Percentiles rank a stretch among this genome's conserved stretches.
These are phyloP conservation scores for Ilex aquifolium DNA, from an alignment of 257 asterid species.

Conservation along the genomic window DNA sequence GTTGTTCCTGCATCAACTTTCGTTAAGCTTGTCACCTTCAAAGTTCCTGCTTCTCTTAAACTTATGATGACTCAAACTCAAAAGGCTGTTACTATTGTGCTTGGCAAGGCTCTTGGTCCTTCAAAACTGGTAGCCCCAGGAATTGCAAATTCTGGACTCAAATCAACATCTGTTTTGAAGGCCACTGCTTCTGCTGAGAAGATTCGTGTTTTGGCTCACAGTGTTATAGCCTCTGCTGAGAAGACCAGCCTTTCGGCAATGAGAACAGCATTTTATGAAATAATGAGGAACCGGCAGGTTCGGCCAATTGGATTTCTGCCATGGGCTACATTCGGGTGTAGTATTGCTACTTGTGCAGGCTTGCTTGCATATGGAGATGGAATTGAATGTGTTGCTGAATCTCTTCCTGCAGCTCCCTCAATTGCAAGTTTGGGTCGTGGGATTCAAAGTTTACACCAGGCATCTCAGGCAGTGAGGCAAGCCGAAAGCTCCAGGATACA, in stretches of 20 bases:
- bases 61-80: slow-evolving; percentile 57
- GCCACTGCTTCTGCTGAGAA: slow-evolving; percentile 73
- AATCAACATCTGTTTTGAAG: slow-evolving; percentile 44
- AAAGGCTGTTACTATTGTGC: slow-evolving; percentile 44
- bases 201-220: slow-evolving; percentile 62
- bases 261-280: slow-evolving; percentile 80
- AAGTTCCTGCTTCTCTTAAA: slow-evolving; percentile 64
- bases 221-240: slow-evolving; percentile 79
- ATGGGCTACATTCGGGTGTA: slow-evolving; percentile 83
- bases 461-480: slow-evolving; percentile 49
- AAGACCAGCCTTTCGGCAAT: slow-evolving; percentile 84
- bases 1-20: slow-evolving; percentile 65
- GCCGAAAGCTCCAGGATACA: slow-evolving; percentile 64
- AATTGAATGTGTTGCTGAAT: slow-evolving; percentile 88
- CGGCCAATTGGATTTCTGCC: slow-evolving; percentile 55
- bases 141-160: slow-evolving; percentile 41
- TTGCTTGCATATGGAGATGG: slow-evolving; percentile 80
- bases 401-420: slow-evolving; percentile 75
- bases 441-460: slow-evolving; percentile 59
- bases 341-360: slow-evolving; percentile 75
- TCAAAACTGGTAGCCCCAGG: slow-evolving; percentile 47
- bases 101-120: slow-evolving; percentile 56
- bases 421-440: slow-evolving; percentile 96
- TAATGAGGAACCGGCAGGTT: slow-evolving; percentile 69
- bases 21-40: slow-evolving; percentile 55